phyloP scores from a whole-genome alignment of 345 rosid genomes.

The Sisymbrium altissimum region DNA sequence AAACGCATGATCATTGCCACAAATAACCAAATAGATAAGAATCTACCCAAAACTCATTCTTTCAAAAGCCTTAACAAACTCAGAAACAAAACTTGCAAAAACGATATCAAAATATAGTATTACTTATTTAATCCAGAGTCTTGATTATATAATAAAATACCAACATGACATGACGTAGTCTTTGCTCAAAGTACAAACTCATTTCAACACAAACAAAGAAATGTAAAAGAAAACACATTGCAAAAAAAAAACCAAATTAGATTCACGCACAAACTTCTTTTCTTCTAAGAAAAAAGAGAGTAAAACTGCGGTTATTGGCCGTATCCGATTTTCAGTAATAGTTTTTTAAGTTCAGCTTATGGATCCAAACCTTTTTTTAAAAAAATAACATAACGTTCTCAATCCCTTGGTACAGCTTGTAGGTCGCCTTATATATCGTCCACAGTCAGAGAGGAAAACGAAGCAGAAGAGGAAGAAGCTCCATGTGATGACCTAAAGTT shows the following conservation, averaged over 20 bases:
- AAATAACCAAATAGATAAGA: not conserved
- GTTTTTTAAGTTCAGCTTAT: slow-evolving; percentile 6
- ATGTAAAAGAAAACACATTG: not conserved
- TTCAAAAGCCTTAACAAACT: not conserved
- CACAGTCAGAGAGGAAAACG: slow-evolving; percentile 37
- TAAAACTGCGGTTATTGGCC: slow-evolving; percentile 34
- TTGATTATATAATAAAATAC: not conserved
- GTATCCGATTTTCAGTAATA: slow-evolving; percentile 20
- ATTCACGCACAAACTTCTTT: slow-evolving; percentile 75
- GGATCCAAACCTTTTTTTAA: too few relatives aligned
- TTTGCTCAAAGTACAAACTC: slow-evolving; percentile 1
- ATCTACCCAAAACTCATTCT: not conserved
- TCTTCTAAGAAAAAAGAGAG: slow-evolving; percentile 36
- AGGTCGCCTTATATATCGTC: slow-evolving; percentile 42
- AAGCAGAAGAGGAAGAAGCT: slow-evolving; percentile 42
- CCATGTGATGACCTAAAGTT: slow-evolving; percentile 10
- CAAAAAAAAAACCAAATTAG: slow-evolving; percentile 38
- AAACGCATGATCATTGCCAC: not conserved
- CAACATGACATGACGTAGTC: not conserved
- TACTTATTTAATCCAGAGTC: not conserved
- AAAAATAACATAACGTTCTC: slow-evolving; percentile 73
- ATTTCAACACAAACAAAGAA: not conserved
- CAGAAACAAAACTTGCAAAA: not conserved
- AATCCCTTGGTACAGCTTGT: slow-evolving; percentile 55
- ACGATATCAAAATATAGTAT: not conserved